Base-by-base conservation (phyloP, 305 asterid genomes). In the Caryopteris hybrid region DNA sequence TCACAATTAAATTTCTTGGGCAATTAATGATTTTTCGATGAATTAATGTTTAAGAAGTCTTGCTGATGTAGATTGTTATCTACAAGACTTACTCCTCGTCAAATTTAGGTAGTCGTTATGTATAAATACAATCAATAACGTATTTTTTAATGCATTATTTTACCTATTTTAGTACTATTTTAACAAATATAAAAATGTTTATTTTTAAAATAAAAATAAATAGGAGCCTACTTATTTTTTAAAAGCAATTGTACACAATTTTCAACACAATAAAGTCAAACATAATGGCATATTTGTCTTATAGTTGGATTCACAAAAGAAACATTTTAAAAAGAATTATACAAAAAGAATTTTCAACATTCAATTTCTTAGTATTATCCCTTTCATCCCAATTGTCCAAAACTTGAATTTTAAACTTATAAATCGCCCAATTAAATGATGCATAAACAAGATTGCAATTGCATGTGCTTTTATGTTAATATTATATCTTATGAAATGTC, bases 261-360 rank as follows among this genome's bases (percentile, higher is more conserved):
- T 61, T 22, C 8, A 23, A 10, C 14, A 17, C 7, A 31, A 42
- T 41, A 71, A 4, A 66, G 73, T 73, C 73, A 66, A 66, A 66
- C 10, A 65, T 65, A 51, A 50, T 73, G 73, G 57, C 69, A 66
- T 38, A 53, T 48, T 31, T 73, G 69, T 73, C 62, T 41, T 66
- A 29, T 60, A 39, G 67, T 23, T 65, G 34, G 11, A 47, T 45
- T 11, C 22, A 36, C 4, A 4, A 57, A 56, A 39, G 14, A 25
- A 46, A 34, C 61, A 72, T 64, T 38, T 64, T 9, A 0, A 58
- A 58, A 22, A 22, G 33, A 25, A 27, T 38, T 51, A 3, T 54
- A 38, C 55, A 64, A 50, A 45, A 56, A 3, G 48, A 21, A 50
- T 9, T 25, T 58, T 54, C 47, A 48, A 22, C 50, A 59, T 50